A percentile compares a stretch with the other conserved stretches of the same genome.
phyloP scores from a whole-genome alignment of 1,284 basidiomycete genomes.

The Ganoderma lingzhi region DNA sequence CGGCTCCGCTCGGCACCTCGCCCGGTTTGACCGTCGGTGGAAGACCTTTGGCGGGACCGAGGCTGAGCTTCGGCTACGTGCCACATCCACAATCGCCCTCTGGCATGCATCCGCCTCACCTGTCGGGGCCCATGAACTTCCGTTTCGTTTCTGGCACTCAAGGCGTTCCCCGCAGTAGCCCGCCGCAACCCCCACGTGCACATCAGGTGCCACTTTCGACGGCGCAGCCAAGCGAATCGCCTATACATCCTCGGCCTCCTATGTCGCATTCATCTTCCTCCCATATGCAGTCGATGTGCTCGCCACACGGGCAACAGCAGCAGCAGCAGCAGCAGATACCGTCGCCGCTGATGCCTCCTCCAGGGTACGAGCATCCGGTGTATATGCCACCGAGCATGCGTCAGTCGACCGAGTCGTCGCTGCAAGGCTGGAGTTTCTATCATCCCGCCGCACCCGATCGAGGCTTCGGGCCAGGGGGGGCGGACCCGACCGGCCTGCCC shows the following conservation, averaged over 20 bases:
- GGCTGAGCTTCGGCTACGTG: constrained; percentile 19
- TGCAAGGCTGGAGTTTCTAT: constrained; percentile 31
- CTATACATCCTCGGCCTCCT: neutral
- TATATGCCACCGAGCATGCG: constrained; percentile 16
- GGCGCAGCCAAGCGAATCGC: neutral
- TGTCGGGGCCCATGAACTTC: constrained; percentile 35
- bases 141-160: constrained; percentile 37
- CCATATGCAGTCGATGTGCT: neutral
- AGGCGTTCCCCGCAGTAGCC: constrained; percentile 14
- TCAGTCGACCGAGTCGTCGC: constrained; percentile 27
- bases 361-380: constrained; percentile 3
- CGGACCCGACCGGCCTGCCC: neutral
- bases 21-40: neutral
- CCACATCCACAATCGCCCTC: constrained; percentile 16
- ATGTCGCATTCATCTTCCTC: neutral
- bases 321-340: constrained; percentile 10
- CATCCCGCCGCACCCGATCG: constrained; percentile 9
- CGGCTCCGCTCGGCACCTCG: constrained; percentile 8
- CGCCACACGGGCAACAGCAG: constrained; percentile 9
- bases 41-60: constrained; percentile 9
- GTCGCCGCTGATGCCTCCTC: neutral
- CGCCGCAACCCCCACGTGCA: constrained; percentile 10
- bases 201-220: constrained; percentile 4
- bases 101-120: constrained; percentile 17
- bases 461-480: neutral